These are phyloP conservation scores for Ganoderma meredithae DNA, from an alignment of 1,284 basidiomycete species.

Conservation along the genomic window DNA sequence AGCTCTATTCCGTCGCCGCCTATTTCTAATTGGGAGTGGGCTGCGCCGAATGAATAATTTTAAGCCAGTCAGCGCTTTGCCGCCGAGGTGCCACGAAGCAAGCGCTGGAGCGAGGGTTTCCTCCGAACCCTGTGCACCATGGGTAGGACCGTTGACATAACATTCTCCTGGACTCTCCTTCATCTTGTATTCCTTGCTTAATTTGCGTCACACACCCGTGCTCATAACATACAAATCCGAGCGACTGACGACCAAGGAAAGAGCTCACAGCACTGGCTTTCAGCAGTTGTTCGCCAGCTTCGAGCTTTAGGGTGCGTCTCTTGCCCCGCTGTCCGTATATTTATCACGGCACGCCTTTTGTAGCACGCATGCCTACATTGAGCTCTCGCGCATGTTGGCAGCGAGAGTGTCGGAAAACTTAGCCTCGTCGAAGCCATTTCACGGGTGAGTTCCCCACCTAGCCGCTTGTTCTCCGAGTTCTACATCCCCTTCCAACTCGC, in stretches of 20 bases:
- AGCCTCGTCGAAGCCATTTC: conserved; percentile 60
- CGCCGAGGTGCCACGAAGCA: no score
- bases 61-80: neutral
- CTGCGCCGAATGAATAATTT: neutral
- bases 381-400: conserved; percentile 41
- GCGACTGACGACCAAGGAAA: conserved; percentile 50
- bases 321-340: no score
- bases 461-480: neutral
- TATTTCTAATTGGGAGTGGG: neutral
- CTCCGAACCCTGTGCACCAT: no score
- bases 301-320: conserved; percentile 50
- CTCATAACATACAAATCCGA: neutral
- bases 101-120: no score
- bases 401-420: conserved; percentile 50
- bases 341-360: neutral
- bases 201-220: neutral
- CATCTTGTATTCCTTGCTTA: no score
- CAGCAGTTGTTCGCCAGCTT: conserved; percentile 56
- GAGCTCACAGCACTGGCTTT: conserved; percentile 49
- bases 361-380: conserved; percentile 39
- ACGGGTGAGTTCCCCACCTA: conserved; percentile 50
- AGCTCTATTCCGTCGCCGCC: neutral
- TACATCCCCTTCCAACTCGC: neutral
- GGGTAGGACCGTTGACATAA: neutral
- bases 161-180: neutral